Evolutionary conservation across 2,329 filamentous ascomycete genomes (phyloP), one percentile per base, ranked within the genome.

Genomic region (Botrytis porri): DNA sequence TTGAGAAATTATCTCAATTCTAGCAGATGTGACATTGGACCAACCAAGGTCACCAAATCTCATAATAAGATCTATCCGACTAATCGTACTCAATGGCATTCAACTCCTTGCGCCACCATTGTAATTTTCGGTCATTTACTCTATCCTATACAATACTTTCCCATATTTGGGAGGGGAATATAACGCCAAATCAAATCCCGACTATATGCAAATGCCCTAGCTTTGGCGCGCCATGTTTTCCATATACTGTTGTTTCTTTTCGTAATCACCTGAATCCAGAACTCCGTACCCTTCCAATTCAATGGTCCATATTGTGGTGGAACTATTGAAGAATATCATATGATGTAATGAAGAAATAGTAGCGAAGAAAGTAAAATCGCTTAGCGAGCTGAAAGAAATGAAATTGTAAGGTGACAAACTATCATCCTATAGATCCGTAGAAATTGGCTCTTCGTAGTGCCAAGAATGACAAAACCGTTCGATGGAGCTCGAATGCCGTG

Each of bases 171-270:
- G 43, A 45, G 57, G 61, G 70, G 70, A 48, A 72, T 69, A 72
- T 39, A 69, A 72, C 70, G 70, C 70, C 70, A 61, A 66, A 51
- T 25, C 39, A 48, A 54, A 70, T 70, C 41, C 59, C 54, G 60
- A 69, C 20, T 69, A 69, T 69, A 51, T 69, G 63, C 54, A 69
- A 32, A 67, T 29, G 63, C 41, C 22, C 51, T 29, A 69, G 61
- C 35, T 51, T 25, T 39, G 39, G 62, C 48, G 70, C 37, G 39
- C 61, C 51, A 9, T 16, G 35, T 54, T 64, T 60, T 62, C 41
- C 37, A 60, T 71, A 39, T 71, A 71, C 37, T 71, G 25, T 37
- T 43, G 0, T 41, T 51, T n/a, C 25, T 48, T 54, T 61, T 54
- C 57, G 20, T 45, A 35, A 51, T 59, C 60, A 48, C 37, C 7